Evolutionary conservation across 2,329 filamentous ascomycete species (phyloP), one percentile per base, ranked within the genome.

Genomic region (Grosmannia clavigera): DNA sequence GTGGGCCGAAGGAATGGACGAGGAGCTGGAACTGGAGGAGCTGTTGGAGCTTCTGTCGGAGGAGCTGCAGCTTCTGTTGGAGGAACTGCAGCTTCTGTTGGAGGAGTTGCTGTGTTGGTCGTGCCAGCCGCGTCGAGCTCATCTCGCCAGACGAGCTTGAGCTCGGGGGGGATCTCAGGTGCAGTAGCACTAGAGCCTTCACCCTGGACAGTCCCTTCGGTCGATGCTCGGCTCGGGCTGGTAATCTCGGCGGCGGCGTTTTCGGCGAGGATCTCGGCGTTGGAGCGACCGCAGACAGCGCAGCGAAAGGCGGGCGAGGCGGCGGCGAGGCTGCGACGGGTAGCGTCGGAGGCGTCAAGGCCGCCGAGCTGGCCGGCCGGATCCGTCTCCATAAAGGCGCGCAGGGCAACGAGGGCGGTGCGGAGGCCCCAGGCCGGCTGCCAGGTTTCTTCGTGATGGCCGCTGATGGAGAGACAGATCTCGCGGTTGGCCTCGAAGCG

Each of bases 381-480:
- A 66, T 92, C 89, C 3, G 87, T 92, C 71, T 95, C 91, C 91
- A 99, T 97, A 72, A 96, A 96, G 66, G 83, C 87, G 59, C 94
- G 77, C 56, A 97, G 83, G 16, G 83, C 83, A 51, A 85, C 81
- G 7, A 99, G 75, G 19, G 94, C 92, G 4, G 94, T 97, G 62
- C 94, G 81, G 11, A 99, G 87, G 0, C 94, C 94, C 94, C 94
- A 99, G 0, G 94, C 94, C 0, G 94, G 94, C 79, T 96, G 92
- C 94, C 94, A 99, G 19, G 90, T 95, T 76, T 97, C 94, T 72
- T 97, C 94, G 74, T 99, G 94, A 73, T 96, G 92, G 2, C 92
- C 92, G 58, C 84, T 89, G 68, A 97, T 99, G 68, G 84, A 90
- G 19, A 99, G 83, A 70, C 94, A 99, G 67, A 99, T 97, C 76